These are phyloP conservation scores for Populus hybrid DNA, from an alignment of 441 rosid genomes.

Conservation along the genomic window DNA sequence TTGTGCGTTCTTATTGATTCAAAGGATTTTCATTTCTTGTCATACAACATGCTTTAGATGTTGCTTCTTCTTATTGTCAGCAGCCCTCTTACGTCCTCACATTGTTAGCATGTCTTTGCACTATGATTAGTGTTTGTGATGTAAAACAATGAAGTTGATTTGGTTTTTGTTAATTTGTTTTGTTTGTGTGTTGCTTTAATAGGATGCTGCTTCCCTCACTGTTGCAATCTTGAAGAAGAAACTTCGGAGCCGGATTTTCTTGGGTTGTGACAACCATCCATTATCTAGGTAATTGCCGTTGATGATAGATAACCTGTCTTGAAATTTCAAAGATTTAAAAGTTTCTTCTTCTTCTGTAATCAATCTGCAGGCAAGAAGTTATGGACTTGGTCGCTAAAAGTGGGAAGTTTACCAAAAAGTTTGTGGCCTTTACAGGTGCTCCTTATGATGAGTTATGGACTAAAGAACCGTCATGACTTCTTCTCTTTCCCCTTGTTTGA, in stretches of 20 bases:
- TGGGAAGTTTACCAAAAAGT: slow-evolving; percentile 63
- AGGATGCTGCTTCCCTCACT: slow-evolving; percentile 89
- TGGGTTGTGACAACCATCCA: slow-evolving; percentile 95
- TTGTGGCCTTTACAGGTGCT: slow-evolving; percentile 69
- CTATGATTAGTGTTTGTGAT: background rate
- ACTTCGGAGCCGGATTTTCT: slow-evolving; percentile 51
- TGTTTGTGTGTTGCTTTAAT: slow-evolving; percentile 12
- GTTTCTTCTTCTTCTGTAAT: background rate
- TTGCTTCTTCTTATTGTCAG: background rate
- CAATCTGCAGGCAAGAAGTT: slow-evolving; percentile 67
- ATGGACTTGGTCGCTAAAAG: slow-evolving; percentile 79
- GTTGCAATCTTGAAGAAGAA: slow-evolving; percentile 80
- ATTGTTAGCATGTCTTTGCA: background rate
- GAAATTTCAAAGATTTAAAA: background rate
- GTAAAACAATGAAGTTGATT: slow-evolving; percentile 2
- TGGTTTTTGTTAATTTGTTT: background rate
- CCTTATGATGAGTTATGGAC: background rate
- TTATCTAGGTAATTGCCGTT: slow-evolving; percentile 56
- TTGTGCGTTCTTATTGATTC: background rate
- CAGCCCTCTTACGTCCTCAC: background rate
- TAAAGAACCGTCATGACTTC: background rate
- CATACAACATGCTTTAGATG: background rate
- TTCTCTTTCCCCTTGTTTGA: slow-evolving; percentile 3
- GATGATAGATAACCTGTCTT: background rate
- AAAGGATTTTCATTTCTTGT: background rate